Conservation (phyloP, 1,139 yeast species). For the Taphrina sp. region DNA sequence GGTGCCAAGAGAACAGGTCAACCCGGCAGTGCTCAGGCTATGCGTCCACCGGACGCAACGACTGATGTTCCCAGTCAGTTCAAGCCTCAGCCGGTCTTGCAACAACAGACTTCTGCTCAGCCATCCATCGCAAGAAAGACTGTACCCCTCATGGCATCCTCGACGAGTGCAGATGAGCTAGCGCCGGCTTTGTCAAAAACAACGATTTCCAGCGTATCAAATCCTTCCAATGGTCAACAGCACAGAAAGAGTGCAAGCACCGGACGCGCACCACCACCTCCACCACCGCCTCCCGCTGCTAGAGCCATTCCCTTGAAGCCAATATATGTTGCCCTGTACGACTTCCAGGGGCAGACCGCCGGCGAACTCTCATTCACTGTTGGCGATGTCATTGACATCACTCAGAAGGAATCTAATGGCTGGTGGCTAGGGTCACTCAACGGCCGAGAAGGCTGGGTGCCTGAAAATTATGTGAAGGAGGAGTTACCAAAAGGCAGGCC, state of each 20-base stretch:
- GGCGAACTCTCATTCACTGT: constrained; percentile 73
- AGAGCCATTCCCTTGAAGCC: constrained; percentile 66
- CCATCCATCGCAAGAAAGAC: constrained; percentile 5
- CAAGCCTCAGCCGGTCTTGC: constrained; percentile 44
- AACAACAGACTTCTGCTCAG: neutral
- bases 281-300: constrained; percentile 72
- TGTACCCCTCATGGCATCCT: constrained; percentile 40
- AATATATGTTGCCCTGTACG: constrained; percentile 80
- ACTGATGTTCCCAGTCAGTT: constrained; percentile 34
- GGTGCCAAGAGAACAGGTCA: constrained; percentile 35
- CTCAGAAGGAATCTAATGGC: constrained; percentile 69
- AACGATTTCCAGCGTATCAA: constrained; percentile 24
- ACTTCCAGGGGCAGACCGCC: constrained; percentile 81
- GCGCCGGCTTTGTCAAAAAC: constrained; percentile 22
- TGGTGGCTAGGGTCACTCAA: constrained; percentile 36
- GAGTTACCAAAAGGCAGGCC: constrained; percentile 47
- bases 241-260: constrained; percentile 36
- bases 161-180: neutral
- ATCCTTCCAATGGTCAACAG: constrained; percentile 38
- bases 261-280: constrained; percentile 42
- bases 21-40: constrained; percentile 38
- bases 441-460: constrained; percentile 89
- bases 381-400: constrained; percentile 70
- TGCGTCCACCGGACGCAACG: constrained; percentile 25
- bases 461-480: constrained; percentile 80